phyloP scores from a whole-genome alignment of 768 basidiomycete species.

The Wakefieldia striispora region DNA sequence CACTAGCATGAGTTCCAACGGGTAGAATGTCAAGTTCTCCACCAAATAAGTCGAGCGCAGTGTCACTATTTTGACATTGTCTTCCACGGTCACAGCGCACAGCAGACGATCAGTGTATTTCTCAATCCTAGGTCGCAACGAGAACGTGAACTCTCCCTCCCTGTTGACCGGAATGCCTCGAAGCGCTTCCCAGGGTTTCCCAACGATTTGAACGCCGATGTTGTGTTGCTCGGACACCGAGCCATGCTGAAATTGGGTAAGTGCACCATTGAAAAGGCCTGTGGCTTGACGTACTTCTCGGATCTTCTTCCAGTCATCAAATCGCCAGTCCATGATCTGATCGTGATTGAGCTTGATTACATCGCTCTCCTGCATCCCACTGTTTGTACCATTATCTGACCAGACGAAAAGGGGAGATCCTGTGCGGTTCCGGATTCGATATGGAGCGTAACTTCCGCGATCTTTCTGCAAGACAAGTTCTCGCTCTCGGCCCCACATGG shows the following conservation, averaged over 20 bases:
- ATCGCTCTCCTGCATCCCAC: conserved; percentile 44
- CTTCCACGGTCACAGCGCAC: conserved; percentile 85
- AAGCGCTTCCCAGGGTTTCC: conserved; percentile 86
- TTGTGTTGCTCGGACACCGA: conserved; percentile 70
- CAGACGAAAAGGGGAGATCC: conserved; percentile 83
- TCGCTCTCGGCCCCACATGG: conserved; percentile 72
- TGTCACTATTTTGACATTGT: conserved; percentile 93
- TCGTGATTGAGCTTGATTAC: conserved; percentile 68
- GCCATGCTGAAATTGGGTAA: conserved; percentile 35
- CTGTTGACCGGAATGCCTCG: conserved; percentile 87
- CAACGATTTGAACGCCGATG: conserved; percentile 80
- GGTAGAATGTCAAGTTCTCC: conserved; percentile 88
- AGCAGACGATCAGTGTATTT: conserved; percentile 78
- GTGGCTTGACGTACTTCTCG: conserved; percentile 64
- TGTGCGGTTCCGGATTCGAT: conserved; percentile 87
- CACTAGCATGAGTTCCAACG: conserved; percentile 86
- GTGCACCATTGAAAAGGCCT: neutral
- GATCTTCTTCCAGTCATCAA: conserved; percentile 93
- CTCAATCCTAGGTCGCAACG: conserved; percentile 75
- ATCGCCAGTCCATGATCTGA: conserved; percentile 88
- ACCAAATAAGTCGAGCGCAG: conserved; percentile 90
- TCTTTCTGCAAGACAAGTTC: conserved; percentile 70
- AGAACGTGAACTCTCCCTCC: conserved; percentile 89
- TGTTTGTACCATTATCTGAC: conserved; percentile 70
- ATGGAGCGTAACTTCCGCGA: conserved; percentile 90